Evolutionary conservation across 371 early-diverging fungal species (phyloP), one percentile per base, ranked within the genome.

Genomic region (Syncephalis plumigaleata): DNA sequence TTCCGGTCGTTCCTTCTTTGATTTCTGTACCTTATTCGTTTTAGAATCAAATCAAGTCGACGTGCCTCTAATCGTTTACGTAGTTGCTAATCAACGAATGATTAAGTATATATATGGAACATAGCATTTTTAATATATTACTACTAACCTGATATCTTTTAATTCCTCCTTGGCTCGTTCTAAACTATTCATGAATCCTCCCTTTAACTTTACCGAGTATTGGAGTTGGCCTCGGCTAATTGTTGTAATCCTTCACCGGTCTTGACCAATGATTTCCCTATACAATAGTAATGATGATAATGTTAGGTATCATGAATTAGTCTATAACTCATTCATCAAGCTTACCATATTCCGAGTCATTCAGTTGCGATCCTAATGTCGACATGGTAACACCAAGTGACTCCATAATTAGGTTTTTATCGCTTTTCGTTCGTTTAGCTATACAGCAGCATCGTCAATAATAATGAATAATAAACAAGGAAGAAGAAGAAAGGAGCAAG

Each of bases 11-110:
- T 92, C 91, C 63, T 88, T 91, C 59, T 88, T 88, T 21, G 77
- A 70, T 55, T 84, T 86, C 53, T 87, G 81, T 17, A 87, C 72
- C 52, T 84, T 81, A 62, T 71, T 75, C 21, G 81, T 60, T 61
- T 92, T 93, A 38, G 89, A 76, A 59, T 96, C 95, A 57, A 85
- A 52, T 96, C 93, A 46, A 84, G 61, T 47, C 94, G 73, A 27
- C 93, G 72, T 47, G 80, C 77, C 46, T 88, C 87, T 5, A 93
- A 66, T 58, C 93, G 93, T 53, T 50, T 86, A 74, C 50, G 87
- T 50, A 8, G 64, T 18, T 46, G 36, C 44, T 51, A 48, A 25
- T 13, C 9, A 16, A 39, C 16, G 25, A 17, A 38, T 31, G 24
- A 23, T 48, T 9, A 45, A 31, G 7, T 44, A 38, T 27, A 17